Evolutionary conservation across 1,139 yeast genomes (phyloP).

Genomic region (Yamadazyma jaroonii): DNA sequence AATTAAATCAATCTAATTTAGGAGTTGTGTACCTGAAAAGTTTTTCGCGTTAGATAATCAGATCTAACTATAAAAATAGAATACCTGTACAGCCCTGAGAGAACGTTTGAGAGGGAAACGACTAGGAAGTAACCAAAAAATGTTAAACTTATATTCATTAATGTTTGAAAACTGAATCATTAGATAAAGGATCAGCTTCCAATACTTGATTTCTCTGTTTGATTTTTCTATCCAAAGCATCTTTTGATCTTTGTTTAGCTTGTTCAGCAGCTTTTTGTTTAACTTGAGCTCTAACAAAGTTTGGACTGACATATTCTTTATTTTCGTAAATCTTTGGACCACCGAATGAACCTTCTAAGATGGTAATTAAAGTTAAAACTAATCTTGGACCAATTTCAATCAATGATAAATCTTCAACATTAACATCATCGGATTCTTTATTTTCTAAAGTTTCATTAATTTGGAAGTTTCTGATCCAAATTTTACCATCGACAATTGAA

Average conservation of each 20-base stretch:
- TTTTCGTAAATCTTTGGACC: slow-evolving; percentile 98
- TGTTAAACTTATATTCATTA: not conserved
- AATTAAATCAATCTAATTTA: not conserved
- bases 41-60: slow-evolving; percentile 2
- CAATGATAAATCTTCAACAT: slow-evolving; percentile 59
- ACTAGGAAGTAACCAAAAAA: no score
- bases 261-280: slow-evolving; percentile 78
- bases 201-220: slow-evolving; percentile 74
- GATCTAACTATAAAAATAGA: no score
- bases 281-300: slow-evolving; percentile 86
- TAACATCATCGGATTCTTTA: slow-evolving; percentile 33
- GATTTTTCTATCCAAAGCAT: slow-evolving; percentile 72
- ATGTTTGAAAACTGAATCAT: slow-evolving; percentile 66
- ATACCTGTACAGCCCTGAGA: no score
- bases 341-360: slow-evolving; percentile 94
- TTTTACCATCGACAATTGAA: slow-evolving; percentile 86
- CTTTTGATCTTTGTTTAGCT: slow-evolving; percentile 77
- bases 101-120: no score
- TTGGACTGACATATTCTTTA: slow-evolving; percentile 95
- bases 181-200: slow-evolving; percentile 81
- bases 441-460: slow-evolving; percentile 68
- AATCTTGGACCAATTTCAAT: slow-evolving; percentile 98
- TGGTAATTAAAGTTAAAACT: slow-evolving; percentile 87
- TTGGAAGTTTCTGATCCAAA: slow-evolving; percentile 96
- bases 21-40: slow-evolving; percentile 4